phyloP scores from a whole-genome alignment of 345 rosid species.

The Corymbia maculata region DNA sequence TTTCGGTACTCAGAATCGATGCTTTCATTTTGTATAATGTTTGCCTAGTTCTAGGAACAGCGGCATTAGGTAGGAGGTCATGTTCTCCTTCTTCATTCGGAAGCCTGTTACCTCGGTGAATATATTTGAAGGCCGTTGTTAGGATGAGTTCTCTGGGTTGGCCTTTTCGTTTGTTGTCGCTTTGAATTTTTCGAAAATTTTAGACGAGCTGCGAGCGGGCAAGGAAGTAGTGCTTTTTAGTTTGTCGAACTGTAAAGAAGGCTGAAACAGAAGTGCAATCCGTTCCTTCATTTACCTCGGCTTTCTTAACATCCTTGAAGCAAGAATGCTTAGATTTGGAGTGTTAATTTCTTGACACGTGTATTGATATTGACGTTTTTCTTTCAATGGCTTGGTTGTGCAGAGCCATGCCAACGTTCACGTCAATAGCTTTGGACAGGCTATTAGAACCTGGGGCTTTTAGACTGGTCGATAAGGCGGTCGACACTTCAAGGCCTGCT shows the following conservation, averaged over 20 bases:
- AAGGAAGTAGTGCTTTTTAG: neutral
- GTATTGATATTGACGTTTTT: neutral
- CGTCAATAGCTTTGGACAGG: constrained; percentile 59
- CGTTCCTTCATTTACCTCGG: neutral
- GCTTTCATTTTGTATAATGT: no score
- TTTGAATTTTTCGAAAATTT: neutral
- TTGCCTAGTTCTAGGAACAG: neutral
- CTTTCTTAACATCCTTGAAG: neutral
- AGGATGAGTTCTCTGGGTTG: neutral
- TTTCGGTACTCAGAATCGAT: neutral
- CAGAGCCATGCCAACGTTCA: constrained; percentile 79
- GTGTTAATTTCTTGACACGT: neutral
- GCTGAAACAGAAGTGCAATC: neutral
- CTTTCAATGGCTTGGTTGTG: constrained; percentile 4
- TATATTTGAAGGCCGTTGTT: neutral
- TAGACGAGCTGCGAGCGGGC: neutral
- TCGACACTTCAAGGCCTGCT: constrained; percentile 11
- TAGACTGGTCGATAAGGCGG: constrained; percentile 28
- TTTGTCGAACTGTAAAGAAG: neutral
- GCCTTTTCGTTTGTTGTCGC: neutral
- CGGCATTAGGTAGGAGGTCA: neutral
- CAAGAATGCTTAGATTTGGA: neutral
- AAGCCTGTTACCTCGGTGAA: neutral
- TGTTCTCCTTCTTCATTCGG: neutral
- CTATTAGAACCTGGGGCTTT: constrained; percentile 49